Evolutionary conservation across 1,139 yeast species (phyloP), one percentile per base, ranked within the genome.

Genomic region (Diutina siamensis): DNA sequence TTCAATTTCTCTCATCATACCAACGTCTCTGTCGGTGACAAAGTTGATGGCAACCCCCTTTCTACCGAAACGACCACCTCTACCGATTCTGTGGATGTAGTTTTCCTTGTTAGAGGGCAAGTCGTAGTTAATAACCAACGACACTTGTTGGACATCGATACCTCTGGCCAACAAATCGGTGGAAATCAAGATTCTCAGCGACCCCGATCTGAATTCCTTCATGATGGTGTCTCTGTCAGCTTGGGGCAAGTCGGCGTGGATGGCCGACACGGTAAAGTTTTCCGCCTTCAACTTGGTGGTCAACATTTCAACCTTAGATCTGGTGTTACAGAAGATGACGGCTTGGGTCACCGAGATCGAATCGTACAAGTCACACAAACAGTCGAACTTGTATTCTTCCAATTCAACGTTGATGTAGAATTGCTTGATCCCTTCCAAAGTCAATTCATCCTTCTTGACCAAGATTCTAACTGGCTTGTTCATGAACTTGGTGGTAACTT

Each of bases 21-120:
- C 83, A 64, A 88, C 87, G 66, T 92, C 97, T 58, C 83, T 81
- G 61, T 76, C 79, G 57, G 97, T 88, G 66, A 89, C 94, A 60
- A 92, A 84, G 82, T 92, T 92, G 78, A 92, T 88, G 62, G 98
- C 97, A 65, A 89, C 96, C 83, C 98, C 98, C 82, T 92, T 92
- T 74, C 98, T 83, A 77, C 98, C 98, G 77, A 92, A 92, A 77
- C 98, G 92, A 76, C 98, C 98, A 77, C 96, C 95, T 79, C 98
- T 86, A 80, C 98, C 98, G 63, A 92, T 92, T 82, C 98, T 84
- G 78, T 92, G 98, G 65, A 92, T 87, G 71, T 92, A 92, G 83
- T 92, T 89, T 74, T 92, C 97, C 71, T 88, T 85, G 82, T 89
- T 87, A 63, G 88, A 76, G 60, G 98, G 98, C 68, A 92, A 78